Evolutionary conservation across 305 asterid species (phyloP), one percentile per base, ranked within the genome.

Genomic region (Stenogyne calaminthoides): DNA sequence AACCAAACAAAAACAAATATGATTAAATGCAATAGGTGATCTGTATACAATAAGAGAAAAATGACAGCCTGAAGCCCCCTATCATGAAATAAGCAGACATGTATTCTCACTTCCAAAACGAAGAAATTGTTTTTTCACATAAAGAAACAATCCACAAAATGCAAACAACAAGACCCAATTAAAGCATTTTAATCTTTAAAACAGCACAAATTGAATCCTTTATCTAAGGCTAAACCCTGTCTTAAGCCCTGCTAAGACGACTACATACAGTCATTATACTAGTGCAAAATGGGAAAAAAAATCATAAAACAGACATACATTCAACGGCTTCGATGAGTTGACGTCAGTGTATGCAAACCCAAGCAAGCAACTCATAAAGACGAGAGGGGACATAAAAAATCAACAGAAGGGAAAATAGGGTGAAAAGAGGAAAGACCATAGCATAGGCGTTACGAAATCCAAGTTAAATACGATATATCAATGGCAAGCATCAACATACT

Each of bases 381-480:
- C 44, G 42, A 27, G 20, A 18, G 25, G 49, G 59, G 29, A 32
- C 69, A 37, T 32, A 19, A 51, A 66, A 32, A 16, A 14, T 12
- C 4, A 29, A 59, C 34, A 18, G 18, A 61, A 47, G 9, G 51
- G 6, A 2, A 34, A 11, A 44, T 22, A 19, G 16, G 57, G 8
- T 6, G 1, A n/a, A 27, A 60, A 37, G 11, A 64, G 3, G 47
- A 18, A 67, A 40, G 18, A 36, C 3, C 49, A 12, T 11, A 29
- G 27, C 15, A 7, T 5, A 68, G 19, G 42, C 67, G 64, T 67
- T 34, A 69, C 3, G 67, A 55, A 81, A 78, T 60, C 29, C 44
- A 65, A 4, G 27, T 22, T n/a, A 39, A 64, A 54, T 51, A 9
- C 7, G 42, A 44, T 37, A 34, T 8, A 68, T 58, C n/a, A 76